These are phyloP conservation scores for Cryptomeria japonica DNA, from an alignment of 75 land plant genomes.

Conservation along the genomic window DNA sequence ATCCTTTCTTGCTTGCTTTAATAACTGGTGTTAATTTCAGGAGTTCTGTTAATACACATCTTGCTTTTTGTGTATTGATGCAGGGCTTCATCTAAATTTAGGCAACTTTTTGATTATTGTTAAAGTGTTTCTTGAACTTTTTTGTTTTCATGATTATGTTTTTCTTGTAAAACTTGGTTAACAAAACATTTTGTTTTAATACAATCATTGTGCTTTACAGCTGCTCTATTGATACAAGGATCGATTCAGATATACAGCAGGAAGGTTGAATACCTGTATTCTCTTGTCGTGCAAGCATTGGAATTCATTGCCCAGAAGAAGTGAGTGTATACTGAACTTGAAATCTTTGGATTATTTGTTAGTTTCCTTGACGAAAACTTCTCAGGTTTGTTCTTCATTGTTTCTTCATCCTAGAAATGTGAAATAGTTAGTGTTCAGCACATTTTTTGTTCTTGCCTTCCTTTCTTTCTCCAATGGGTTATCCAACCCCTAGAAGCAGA, in stretches of 20 bases:
- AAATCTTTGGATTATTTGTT: not conserved
- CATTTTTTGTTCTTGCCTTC: not conserved
- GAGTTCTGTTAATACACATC: not conserved
- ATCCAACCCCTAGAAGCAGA: not conserved
- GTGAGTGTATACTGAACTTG: slow-evolving; percentile 32
- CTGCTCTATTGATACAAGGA: slow-evolving; percentile 90
- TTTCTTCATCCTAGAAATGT: not conserved
- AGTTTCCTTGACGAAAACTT: not conserved
- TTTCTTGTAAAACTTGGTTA: not conserved
- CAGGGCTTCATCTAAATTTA: not conserved
- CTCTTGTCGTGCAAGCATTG: slow-evolving; percentile 82
- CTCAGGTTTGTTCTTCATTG: not conserved
- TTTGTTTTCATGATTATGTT: not conserved
- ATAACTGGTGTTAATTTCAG: not conserved
- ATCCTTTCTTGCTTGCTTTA: not conserved
- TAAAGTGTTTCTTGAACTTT: not conserved
- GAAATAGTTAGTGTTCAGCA: not conserved
- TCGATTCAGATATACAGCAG: slow-evolving; percentile 91
- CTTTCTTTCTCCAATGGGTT: not conserved
- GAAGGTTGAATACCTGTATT: slow-evolving; percentile 91
- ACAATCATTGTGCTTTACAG: slow-evolving; percentile 38
- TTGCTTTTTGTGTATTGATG: not conserved
- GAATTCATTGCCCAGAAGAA: slow-evolving; percentile 75
- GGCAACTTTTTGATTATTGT: not conserved
- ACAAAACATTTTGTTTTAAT: slow-evolving; percentile 6